These are phyloP conservation scores for Flueggea neowawraea DNA, from an alignment of 441 rosid genomes.

Conservation along the genomic window DNA sequence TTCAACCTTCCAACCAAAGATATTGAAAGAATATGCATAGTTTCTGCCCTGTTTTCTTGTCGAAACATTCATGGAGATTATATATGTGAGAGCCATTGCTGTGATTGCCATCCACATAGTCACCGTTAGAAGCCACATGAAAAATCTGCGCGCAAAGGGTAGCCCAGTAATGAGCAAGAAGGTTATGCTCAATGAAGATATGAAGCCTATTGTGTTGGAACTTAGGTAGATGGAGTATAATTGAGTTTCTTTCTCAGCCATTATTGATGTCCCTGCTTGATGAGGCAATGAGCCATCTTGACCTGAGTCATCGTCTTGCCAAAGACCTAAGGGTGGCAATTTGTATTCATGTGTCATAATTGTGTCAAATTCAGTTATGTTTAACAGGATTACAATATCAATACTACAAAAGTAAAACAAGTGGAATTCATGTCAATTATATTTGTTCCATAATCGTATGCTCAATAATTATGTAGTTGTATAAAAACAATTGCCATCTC, in stretches of 20 bases:
- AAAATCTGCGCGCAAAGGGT: constrained; percentile 13
- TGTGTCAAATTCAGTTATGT: no score
- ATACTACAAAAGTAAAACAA: no score
- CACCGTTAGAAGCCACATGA: constrained; percentile 17
- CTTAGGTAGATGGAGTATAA: not conserved
- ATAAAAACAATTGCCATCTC: no score
- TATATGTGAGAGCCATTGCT: constrained; percentile 7
- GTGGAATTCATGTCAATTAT: no score
- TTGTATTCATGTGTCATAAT: no score
- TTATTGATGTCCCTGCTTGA: constrained; percentile 10
- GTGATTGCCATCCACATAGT: constrained; percentile 20
- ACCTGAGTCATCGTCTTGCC: constrained; percentile 12
- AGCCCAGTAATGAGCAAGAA: constrained; percentile 21
- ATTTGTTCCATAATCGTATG: no score
- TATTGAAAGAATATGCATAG: no score
- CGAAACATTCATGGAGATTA: not conserved
- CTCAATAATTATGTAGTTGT: no score
- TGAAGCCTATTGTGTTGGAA: constrained; percentile 12
- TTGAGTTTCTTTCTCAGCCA: not conserved
- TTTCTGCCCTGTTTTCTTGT: no score
- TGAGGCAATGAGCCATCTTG: not conserved
- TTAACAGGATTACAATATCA: no score
- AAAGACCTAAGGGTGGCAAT: constrained; percentile 20
- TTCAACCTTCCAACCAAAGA: no score
- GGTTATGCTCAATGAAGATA: constrained; percentile 23